These are phyloP conservation scores for Hagleromyces aurorensis DNA, from an alignment of 805 yeast genomes.

Conservation along the genomic window DNA sequence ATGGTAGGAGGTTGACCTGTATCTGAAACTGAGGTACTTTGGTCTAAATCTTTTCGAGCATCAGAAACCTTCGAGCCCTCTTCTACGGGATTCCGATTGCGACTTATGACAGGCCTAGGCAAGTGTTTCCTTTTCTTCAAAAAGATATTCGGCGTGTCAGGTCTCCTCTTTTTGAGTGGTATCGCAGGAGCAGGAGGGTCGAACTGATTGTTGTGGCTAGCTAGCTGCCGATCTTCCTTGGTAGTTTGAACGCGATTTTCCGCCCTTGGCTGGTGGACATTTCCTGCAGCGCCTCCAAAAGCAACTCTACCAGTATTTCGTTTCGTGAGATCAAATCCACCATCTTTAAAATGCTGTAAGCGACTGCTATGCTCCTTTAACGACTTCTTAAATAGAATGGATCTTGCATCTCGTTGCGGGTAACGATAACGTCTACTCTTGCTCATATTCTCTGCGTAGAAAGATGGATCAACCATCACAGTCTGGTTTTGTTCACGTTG, in stretches of 20 bases:
- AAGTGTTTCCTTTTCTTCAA: no score
- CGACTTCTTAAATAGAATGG: slow-evolving; percentile 15
- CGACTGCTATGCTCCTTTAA: slow-evolving; percentile 16
- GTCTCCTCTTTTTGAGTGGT: slow-evolving; percentile 9
- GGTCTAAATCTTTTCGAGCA: no score
- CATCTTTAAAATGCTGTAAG: slow-evolving; percentile 16
- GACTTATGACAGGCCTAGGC: no score
- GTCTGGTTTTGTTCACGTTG: slow-evolving; percentile 30
- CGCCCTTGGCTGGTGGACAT: background rate
- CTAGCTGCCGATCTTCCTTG: background rate
- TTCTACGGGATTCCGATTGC: no score
- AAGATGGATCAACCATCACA: slow-evolving; percentile 19
- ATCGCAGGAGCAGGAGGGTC: background rate
- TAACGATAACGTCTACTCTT: background rate
- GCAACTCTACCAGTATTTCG: slow-evolving; percentile 22
- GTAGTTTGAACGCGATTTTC: background rate
- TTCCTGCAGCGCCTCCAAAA: slow-evolving; percentile 28
- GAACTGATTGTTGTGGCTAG: background rate
- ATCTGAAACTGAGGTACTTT: no score
- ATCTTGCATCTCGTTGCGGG: no score
- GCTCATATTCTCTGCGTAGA: slow-evolving; percentile 11
- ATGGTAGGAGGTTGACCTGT: no score
- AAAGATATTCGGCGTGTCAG: slow-evolving; percentile 16
- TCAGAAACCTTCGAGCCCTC: no score
- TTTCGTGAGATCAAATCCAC: slow-evolving; percentile 11